Evolutionary conservation across 495 filamentous ascomycete species (phyloP), one percentile per base, ranked within the genome.

Genomic region (Stereocaulon alpinum): DNA sequence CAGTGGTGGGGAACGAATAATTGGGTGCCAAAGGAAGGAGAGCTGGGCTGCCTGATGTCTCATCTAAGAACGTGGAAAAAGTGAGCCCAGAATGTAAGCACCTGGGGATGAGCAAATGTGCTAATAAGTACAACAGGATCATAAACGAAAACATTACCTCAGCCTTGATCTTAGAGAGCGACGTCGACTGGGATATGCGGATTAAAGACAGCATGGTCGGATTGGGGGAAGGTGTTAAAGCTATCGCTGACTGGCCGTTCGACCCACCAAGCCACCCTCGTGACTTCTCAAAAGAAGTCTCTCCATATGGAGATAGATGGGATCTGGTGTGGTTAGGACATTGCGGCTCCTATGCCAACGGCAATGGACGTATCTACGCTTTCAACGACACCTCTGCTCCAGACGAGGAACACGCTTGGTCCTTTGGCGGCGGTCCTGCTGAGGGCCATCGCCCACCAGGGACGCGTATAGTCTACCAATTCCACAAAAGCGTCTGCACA

Each of bases 201-300:
- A 68, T 78, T 17, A 71, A 71, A 48, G 61, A 66, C 2, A 71
- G 29, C 18, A 61, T 64, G 59, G 22, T 62, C 20, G 63, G 63
- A 52, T 27, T 82, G 49, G 80, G 79, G 9, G 75, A 82, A 42
- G 81, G 80, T 15, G 77, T 82, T 20, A 83, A 80, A 56, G 80
- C 81, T 9, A 86, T 89, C 29, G 63, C 59, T 2, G 63, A 64
- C 50, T 64, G 62, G 62, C 62, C 62, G 10, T 64, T 64, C 44
- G 58, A 76, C 22, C 44, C 67, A 47, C 65, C 71, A 5, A 57
- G 61, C 55, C 68, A 65, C 29, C 59, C 66, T 40, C 59, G 63
- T 59, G 65, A 61, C 55, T 64, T 65, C 40, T 64, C 58, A 60
- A 64, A 49, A 53, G 58, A 61, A 37, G 0, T 57, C 4, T 43